These are phyloP conservation scores for Ophioceras dolichostomum DNA, from an alignment of 2,329 filamentous ascomycete genomes.

Conservation along the genomic window DNA sequence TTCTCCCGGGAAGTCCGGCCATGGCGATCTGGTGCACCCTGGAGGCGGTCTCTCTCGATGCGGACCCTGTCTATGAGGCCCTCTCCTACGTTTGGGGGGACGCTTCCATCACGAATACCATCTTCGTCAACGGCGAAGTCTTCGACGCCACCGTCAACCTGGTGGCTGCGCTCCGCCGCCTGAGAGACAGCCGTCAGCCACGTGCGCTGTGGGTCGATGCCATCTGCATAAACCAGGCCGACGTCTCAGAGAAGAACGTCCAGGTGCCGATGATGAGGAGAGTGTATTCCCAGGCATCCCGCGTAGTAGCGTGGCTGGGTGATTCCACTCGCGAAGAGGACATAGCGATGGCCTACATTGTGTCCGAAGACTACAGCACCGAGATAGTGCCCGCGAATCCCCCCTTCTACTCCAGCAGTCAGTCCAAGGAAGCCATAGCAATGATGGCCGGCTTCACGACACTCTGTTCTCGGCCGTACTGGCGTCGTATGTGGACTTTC, in stretches of 20 bases:
- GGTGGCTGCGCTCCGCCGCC: background rate
- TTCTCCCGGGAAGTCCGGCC: too few relatives aligned
- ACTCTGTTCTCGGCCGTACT: background rate
- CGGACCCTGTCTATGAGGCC: background rate
- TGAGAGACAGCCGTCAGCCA: background rate
- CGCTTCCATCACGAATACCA: background rate
- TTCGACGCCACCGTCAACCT: conserved; percentile 1
- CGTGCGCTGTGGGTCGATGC: conserved; percentile 3
- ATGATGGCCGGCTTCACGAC: background rate
- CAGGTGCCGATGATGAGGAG: conserved; percentile 4
- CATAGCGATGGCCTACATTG: too few relatives aligned
- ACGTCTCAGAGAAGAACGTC: conserved; percentile 1
- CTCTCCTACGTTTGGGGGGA: conserved; percentile 3
- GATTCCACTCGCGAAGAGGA: background rate
- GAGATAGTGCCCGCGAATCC: background rate
- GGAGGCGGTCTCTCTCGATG: background rate
- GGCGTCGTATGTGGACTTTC: conserved; percentile 1
- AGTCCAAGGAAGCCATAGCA: too few relatives aligned
- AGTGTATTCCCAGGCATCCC: conserved; percentile 1
- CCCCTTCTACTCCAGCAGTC: background rate
- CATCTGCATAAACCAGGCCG: background rate
- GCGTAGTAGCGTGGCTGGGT: conserved; percentile 4
- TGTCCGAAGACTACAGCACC: background rate
- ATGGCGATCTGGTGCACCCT: background rate
- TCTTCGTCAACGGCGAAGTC: background rate